These are phyloP conservation scores for Rhizopogon rudus DNA, from an alignment of 768 basidiomycete genomes.

Conservation along the genomic window DNA sequence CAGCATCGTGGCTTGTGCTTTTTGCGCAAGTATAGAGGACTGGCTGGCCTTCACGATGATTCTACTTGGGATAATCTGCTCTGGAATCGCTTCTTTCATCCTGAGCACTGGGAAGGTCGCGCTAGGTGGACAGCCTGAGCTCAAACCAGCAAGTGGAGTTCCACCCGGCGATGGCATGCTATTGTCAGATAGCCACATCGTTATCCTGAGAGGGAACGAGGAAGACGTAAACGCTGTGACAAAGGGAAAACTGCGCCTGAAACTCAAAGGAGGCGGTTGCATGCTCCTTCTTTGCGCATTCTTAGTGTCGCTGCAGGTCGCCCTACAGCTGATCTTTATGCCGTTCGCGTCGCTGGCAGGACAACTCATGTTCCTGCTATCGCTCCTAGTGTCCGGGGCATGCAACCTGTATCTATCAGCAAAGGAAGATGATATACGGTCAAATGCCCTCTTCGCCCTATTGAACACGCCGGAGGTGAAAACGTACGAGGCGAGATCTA, in stretches of 20 bases:
- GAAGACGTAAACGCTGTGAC: constrained; percentile 24
- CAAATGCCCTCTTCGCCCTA: not conserved
- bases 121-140: constrained; percentile 9
- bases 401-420: constrained; percentile 25
- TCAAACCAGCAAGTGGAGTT: constrained; percentile 17
- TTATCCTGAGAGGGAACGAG: constrained; percentile 24
- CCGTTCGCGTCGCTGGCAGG: constrained; percentile 28
- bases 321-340: constrained; percentile 27
- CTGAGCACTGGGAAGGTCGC: constrained; percentile 20
- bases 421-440: not conserved
- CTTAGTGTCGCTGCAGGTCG: constrained; percentile 12
- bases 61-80: constrained; percentile 23
- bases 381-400: constrained; percentile 27
- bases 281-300: not conserved
- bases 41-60: constrained; percentile 24
- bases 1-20: constrained; percentile 16
- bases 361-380: constrained; percentile 29
- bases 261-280: constrained; percentile 7
- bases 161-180: constrained; percentile 28
- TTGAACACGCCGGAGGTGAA: not conserved
- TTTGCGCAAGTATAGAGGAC: constrained; percentile 16
- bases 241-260: constrained; percentile 20
- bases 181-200: constrained; percentile 10
- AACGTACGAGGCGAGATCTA: not conserved
- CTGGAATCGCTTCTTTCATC: constrained; percentile 21